phyloP scores from a whole-genome alignment of 768 basidiomycete species.

The Kwoniella europaea region DNA sequence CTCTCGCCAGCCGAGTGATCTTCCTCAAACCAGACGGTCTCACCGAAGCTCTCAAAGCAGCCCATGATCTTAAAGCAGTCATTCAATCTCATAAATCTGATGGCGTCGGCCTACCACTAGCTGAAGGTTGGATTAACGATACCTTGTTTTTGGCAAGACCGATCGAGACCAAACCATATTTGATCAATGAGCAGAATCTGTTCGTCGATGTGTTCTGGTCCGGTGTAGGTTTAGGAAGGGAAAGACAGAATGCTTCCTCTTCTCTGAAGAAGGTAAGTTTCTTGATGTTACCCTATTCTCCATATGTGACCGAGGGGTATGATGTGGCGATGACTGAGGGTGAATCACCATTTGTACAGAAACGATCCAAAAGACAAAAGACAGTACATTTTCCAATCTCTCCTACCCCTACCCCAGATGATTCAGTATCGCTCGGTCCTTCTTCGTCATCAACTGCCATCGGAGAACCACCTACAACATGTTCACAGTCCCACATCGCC shows the following conservation, averaged over 20 bases:
- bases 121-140: conserved; percentile 8
- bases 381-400: background rate
- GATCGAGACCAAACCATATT: background rate
- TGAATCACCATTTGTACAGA: background rate
- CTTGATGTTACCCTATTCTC: background rate
- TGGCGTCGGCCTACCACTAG: conserved; percentile 2
- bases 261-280: conserved; percentile 1
- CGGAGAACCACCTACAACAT: background rate
- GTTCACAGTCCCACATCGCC: background rate
- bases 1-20: conserved; percentile 2
- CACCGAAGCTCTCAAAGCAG: background rate
- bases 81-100: background rate
- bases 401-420: background rate
- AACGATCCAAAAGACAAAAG: background rate
- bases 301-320: background rate
- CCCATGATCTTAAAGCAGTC: background rate
- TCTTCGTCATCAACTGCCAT: background rate
- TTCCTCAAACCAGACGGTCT: conserved; percentile 8
- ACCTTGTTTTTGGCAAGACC: background rate
- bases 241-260: background rate
- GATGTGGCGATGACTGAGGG: background rate
- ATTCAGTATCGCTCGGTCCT: background rate
- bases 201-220: conserved; percentile 1
- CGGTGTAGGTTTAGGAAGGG: background rate
- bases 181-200: conserved; percentile 4